These are phyloP conservation scores for Salix suchowensis DNA, from an alignment of 345 rosid genomes.

Conservation along the genomic window DNA sequence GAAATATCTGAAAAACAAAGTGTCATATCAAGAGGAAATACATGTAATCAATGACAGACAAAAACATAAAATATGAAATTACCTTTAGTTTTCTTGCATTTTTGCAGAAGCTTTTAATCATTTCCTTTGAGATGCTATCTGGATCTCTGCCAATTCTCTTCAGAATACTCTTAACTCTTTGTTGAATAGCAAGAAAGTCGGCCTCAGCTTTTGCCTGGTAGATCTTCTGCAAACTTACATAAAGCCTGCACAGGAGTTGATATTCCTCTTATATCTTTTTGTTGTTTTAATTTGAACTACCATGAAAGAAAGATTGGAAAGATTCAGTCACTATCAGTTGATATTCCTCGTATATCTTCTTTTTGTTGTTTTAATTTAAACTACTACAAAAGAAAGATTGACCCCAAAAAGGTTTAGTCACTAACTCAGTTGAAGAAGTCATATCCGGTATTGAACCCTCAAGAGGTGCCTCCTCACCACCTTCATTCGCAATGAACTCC, in stretches of 20 bases:
- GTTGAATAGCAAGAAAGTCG: constrained; percentile 71
- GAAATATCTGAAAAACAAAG: neutral
- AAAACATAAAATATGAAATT: constrained; percentile 22
- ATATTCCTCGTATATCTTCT: neutral
- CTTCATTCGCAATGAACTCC: constrained; percentile 90
- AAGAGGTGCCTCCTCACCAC: constrained; percentile 85
- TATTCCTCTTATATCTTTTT: neutral
- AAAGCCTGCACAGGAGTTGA: constrained; percentile 51
- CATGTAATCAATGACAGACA: neutral
- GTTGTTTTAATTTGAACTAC: too few species aligned
- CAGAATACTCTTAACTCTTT: constrained; percentile 50
- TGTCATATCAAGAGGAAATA: neutral
- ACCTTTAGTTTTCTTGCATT: constrained; percentile 90
- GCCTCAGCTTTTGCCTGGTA: constrained; percentile 92
- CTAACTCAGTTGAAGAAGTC: constrained; percentile 99
- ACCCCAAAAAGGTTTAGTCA: neutral
- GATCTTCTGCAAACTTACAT: constrained; percentile 80
- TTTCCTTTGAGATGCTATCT: constrained; percentile 55
- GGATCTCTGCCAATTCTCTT: constrained; percentile 77
- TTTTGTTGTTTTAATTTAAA: too few species aligned
- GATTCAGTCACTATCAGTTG: constrained; percentile 42
- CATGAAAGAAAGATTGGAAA: too few species aligned
- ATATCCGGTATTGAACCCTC: constrained; percentile 99
- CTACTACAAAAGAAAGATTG: too few species aligned
- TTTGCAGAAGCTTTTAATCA: constrained; percentile 72